Percentiles rank a stretch among this genome's conserved stretches.
Evolutionary conservation across 2,329 filamentous ascomycete species (phyloP).

Genomic region (Aspergillus carbonarius): DNA sequence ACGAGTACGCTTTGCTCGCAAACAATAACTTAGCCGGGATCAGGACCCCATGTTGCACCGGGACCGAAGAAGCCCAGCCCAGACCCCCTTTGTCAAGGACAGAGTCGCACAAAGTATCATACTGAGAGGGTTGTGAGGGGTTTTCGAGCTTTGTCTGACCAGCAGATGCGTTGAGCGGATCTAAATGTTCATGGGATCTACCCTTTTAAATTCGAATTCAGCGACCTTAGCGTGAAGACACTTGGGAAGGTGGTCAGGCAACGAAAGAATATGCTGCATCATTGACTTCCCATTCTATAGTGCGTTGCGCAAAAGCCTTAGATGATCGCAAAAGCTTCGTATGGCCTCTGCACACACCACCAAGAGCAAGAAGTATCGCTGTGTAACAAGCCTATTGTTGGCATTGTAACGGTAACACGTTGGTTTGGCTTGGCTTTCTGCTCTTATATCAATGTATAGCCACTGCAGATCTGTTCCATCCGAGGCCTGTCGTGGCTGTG

Average conservation of each 20-base stretch:
- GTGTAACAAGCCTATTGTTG: background rate
- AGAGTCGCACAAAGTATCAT: background rate
- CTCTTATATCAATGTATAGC: background rate
- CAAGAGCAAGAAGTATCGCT: background rate
- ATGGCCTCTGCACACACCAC: background rate
- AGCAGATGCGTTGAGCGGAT: background rate
- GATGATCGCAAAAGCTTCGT: background rate
- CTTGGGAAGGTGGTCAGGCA: background rate
- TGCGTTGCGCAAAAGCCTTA: background rate
- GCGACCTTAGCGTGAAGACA: background rate
- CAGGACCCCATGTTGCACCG: background rate
- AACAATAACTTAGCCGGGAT: background rate
- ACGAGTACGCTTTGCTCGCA: background rate
- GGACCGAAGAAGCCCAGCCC: background rate
- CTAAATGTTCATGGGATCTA: background rate
- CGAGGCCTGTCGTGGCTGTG: background rate
- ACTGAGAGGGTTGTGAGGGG: background rate
- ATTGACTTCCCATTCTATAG: background rate
- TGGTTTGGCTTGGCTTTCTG: background rate
- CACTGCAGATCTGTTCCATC: background rate
- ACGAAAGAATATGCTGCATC: background rate
- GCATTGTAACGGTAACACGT: conserved; percentile 6
- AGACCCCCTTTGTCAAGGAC: background rate
- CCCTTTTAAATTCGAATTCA: background rate
- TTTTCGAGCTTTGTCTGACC: background rate